Conservation (phyloP, 192 early-diverging fungal species). For the Coemansia sp. region DNA sequence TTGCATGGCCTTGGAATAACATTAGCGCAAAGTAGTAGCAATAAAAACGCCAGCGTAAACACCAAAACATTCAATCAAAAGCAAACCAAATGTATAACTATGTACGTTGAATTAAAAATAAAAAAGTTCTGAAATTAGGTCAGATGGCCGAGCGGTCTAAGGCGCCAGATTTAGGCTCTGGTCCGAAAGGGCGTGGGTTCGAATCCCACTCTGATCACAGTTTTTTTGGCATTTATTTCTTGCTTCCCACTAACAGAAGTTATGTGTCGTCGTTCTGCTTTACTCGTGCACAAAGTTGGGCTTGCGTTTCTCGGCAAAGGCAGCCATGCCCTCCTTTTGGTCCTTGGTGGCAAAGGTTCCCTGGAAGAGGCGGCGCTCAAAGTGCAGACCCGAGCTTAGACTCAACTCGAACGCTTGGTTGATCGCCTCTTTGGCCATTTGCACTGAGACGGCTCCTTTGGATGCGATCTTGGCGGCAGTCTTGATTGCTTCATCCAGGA, state of each 20-base stretch:
- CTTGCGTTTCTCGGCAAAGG: constrained; percentile 90
- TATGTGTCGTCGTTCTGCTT: not conserved
- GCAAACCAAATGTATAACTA: no score
- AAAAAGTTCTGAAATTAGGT: no score
- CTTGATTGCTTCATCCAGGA: constrained; percentile 88
- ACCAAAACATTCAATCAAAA: no score
- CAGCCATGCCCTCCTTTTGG: constrained; percentile 94
- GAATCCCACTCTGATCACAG: not conserved
- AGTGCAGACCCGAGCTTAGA: constrained; percentile 76
- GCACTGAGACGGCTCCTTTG: constrained; percentile 77
- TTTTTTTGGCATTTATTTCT: not conserved
- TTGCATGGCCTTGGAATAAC: no score
- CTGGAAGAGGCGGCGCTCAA: constrained; percentile 95
- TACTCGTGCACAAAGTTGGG: constrained; percentile 82
- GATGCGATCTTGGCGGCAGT: constrained; percentile 80
- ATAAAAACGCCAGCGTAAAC: no score
- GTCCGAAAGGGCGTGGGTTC: not conserved
- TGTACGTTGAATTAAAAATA: no score
- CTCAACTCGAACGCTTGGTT: constrained; percentile 90
- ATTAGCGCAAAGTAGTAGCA: no score
- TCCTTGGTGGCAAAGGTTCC: constrained; percentile 84
- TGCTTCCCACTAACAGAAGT: not conserved
- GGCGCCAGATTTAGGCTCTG: no score
- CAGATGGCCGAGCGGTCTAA: no score
- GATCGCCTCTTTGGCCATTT: constrained; percentile 96